Evolutionary conservation across 169 alveolate genomes (phyloP).

Genomic region (Besnoitia besnoiti): DNA sequence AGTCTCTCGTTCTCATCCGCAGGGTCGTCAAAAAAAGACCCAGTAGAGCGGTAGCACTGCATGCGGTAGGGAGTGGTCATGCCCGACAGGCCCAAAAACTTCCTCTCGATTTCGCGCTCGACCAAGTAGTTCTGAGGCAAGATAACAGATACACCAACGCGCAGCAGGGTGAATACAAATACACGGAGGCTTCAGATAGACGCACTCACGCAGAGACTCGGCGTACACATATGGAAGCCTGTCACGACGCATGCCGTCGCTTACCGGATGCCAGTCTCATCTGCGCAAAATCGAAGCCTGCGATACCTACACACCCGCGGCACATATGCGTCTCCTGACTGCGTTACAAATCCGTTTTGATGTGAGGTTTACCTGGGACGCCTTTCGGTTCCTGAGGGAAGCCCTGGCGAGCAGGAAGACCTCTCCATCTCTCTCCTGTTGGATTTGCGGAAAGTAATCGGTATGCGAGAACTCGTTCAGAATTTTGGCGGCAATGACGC

Average conservation of each 20-base stretch:
- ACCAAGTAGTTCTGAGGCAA: slow-evolving; percentile 76
- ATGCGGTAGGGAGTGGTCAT: slow-evolving; percentile 78
- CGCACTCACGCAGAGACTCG: neutral
- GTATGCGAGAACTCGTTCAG: slow-evolving; percentile 80
- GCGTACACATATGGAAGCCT: too few relatives aligned
- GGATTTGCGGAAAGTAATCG: slow-evolving; percentile 82
- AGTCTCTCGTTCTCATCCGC: slow-evolving; percentile 77
- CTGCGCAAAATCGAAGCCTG: too few relatives aligned
- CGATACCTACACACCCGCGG: too few relatives aligned
- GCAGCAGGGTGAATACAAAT: too few relatives aligned
- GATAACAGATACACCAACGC: neutral
- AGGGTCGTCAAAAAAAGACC: slow-evolving; percentile 81
- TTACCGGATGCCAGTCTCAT: too few relatives aligned
- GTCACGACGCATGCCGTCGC: too few relatives aligned
- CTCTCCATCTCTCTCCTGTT: slow-evolving; percentile 76
- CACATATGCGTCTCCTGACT: too few relatives aligned
- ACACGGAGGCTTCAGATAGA: neutral
- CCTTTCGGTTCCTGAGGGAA: slow-evolving; percentile 76
- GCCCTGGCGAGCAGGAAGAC: slow-evolving; percentile 80
- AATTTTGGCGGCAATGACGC: slow-evolving; percentile 84
- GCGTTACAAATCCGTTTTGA: too few relatives aligned
- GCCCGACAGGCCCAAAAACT: slow-evolving; percentile 76
- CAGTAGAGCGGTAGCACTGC: slow-evolving; percentile 82
- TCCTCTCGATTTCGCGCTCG: slow-evolving; percentile 79
- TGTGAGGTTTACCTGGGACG: slow-evolving; percentile 69